Evolutionary conservation across 2,329 filamentous ascomycete genomes (phyloP).

Genomic region (Colletotrichum echinochloae): DNA sequence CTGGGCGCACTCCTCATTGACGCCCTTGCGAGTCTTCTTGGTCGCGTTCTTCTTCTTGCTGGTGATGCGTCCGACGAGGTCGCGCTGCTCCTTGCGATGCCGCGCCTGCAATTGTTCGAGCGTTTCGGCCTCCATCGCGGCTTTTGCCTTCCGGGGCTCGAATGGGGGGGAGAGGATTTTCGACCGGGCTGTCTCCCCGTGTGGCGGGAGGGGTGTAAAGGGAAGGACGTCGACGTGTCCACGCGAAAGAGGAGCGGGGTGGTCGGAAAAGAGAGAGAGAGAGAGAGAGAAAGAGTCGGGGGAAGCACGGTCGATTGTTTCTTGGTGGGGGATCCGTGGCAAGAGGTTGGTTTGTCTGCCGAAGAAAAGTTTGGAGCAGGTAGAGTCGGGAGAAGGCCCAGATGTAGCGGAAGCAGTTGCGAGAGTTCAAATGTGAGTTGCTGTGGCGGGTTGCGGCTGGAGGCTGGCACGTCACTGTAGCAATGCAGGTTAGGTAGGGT

Average conservation of each 20-base stretch:
- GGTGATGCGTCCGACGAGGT: conserved; percentile 86
- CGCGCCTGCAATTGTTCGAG: conserved; percentile 83
- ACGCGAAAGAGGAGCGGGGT: neutral
- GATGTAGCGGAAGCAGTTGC: neutral
- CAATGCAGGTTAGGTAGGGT: too few relatives aligned
- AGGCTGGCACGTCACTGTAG: conserved; percentile 1
- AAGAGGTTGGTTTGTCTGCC: neutral
- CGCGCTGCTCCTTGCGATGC: conserved; percentile 89
- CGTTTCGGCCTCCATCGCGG: conserved; percentile 56
- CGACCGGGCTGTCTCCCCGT: neutral
- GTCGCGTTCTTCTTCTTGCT: conserved; percentile 97
- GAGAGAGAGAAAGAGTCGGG: neutral
- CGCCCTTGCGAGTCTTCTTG: conserved; percentile 83
- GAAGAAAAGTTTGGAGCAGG: neutral
- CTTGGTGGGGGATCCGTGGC: neutral
- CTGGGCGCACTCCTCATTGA: conserved; percentile 81
- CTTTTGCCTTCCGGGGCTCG: neutral
- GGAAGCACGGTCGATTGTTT: neutral
- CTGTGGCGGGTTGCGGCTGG: neutral
- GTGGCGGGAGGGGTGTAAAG: neutral
- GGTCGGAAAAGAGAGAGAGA: neutral
- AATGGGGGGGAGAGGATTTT: too few relatives aligned
- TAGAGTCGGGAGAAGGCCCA: neutral
- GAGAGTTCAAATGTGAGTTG: too few relatives aligned
- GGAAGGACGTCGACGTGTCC: neutral